Base-by-base conservation (phyloP, 2,329 filamentous ascomycete species). In the Fusarium guadeloupense region DNA sequence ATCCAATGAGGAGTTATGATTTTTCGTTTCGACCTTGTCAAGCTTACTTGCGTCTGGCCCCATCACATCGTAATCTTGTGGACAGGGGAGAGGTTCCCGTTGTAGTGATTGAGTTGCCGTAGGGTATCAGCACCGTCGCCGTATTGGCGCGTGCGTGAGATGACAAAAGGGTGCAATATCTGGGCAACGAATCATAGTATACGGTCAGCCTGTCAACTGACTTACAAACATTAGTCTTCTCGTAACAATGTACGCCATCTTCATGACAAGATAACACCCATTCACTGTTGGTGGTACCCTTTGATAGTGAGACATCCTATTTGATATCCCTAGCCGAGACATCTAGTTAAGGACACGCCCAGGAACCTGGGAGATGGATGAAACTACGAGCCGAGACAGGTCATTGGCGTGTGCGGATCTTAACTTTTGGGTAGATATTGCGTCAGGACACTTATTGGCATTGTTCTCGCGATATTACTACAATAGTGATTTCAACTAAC, bases 1-100 rank as follows among this genome's bases (percentile, higher is more conserved):
- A 17, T 25, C 13, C 28, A 37, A 45, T 34, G 19, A 49, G 30
- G 40, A 38, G 28, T 45, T 33, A n/a, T n/a, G n/a, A n/a, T n/a
- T n/a, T n/a, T n/a, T n/a, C n/a, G 45, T 42, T 42, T 40, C 26
- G 23, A 39, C 23, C 26, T 51, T 41, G 23, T 9, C 28, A 6
- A 41, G 42, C 16, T 42, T 21, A 17, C 30, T 13, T 28, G 34
- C 34, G 21, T 44, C 39, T 59, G 30, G 46, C 30, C 39, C 41
- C 40, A 54, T 59, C 54, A 59, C 47, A 46, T 59, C 47, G 47
- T 43, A 59, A 60, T 48, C 20, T 57, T 54, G 9, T 21, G 28
- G 45, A 23, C 39, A 43, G 35, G 31, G 17, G 17, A 21, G 26
- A 33, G 9, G 10, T 14, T 20, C 16, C 42, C 16, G 35, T 28